phyloP scores from a whole-genome alignment of 78 protist species.

The Dictyostelium firmibasis region DNA sequence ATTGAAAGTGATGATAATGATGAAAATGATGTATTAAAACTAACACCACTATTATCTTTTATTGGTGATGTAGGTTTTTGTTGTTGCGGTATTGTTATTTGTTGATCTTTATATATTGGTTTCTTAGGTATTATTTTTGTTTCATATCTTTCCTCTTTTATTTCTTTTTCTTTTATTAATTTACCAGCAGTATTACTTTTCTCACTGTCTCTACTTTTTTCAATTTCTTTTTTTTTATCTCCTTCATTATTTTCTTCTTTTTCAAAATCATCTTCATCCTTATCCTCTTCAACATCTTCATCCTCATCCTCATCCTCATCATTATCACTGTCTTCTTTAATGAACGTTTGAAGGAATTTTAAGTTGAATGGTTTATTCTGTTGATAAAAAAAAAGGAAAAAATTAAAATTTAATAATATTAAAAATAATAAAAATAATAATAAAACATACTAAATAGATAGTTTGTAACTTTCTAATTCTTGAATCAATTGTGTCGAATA shows the following conservation, averaged over 20 bases:
- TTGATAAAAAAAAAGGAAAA: neutral
- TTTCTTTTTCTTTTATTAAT: neutral
- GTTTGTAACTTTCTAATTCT: neutral
- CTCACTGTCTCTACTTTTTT: neutral
- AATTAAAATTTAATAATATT: neutral
- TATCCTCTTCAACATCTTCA: neutral
- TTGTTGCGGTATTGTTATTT: neutral
- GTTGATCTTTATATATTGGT: neutral
- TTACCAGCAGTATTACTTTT: no score
- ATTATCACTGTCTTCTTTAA: neutral
- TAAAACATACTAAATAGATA: neutral
- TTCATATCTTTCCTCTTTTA: neutral
- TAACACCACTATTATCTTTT: neutral
- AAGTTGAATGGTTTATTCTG: constrained; percentile 1
- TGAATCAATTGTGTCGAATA: neutral
- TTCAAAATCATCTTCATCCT: neutral
- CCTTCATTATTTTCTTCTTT: neutral
- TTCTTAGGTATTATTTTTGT: neutral
- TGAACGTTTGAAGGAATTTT: neutral
- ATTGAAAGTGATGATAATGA: neutral
- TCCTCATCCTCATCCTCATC: neutral
- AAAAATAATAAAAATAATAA: neutral
- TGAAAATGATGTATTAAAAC: neutral
- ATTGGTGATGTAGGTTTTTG: neutral
- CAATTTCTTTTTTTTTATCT: neutral